A percentile compares a stretch with the other conserved stretches of the same genome.
phyloP scores from a whole-genome alignment of 2,329 filamentous ascomycete species.

The Cladosporium phlei region DNA sequence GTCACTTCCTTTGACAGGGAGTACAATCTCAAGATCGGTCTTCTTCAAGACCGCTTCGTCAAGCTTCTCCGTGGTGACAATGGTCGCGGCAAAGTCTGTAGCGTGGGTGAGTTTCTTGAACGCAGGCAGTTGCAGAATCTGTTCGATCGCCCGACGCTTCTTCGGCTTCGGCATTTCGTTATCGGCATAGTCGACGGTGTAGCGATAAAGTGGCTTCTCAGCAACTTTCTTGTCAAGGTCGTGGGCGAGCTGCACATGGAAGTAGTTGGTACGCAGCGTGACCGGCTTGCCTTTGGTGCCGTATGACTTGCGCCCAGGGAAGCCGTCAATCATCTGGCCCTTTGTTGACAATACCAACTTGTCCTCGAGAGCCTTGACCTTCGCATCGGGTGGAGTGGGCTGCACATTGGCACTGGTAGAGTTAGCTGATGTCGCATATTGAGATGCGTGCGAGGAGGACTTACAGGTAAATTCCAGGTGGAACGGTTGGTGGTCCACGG shows the following conservation, averaged over 20 bases:
- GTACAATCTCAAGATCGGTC: not conserved
- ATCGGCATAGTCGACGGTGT: constrained; percentile 34
- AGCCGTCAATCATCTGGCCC: constrained; percentile 26
- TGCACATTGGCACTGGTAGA: not conserved
- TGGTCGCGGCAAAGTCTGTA: constrained; percentile 38
- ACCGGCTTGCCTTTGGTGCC: constrained; percentile 36
- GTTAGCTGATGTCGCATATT: constrained; percentile 1
- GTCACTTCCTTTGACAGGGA: not conserved
- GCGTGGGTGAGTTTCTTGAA: constrained; percentile 32
- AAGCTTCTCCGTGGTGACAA: constrained; percentile 27
- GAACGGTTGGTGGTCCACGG: constrained; percentile 13
- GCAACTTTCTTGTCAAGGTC: constrained; percentile 24
- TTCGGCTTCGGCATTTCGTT: constrained; percentile 38
- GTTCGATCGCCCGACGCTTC: constrained; percentile 44
- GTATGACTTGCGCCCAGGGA: constrained; percentile 30
- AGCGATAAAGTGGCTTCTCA: constrained; percentile 34
- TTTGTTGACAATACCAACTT: constrained; percentile 21
- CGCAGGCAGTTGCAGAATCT: constrained; percentile 35
- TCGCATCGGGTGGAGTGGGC: constrained; percentile 19
- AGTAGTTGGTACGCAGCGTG: constrained; percentile 42
- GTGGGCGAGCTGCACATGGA: constrained; percentile 34
- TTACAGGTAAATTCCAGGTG: constrained; percentile 24
- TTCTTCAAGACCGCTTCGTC: not conserved
- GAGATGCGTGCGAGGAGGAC: constrained; percentile 19
- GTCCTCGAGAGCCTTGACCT: constrained; percentile 24